Evolutionary conservation across 106 monocot species (phyloP).

Genomic region (Acorus gramineus): DNA sequence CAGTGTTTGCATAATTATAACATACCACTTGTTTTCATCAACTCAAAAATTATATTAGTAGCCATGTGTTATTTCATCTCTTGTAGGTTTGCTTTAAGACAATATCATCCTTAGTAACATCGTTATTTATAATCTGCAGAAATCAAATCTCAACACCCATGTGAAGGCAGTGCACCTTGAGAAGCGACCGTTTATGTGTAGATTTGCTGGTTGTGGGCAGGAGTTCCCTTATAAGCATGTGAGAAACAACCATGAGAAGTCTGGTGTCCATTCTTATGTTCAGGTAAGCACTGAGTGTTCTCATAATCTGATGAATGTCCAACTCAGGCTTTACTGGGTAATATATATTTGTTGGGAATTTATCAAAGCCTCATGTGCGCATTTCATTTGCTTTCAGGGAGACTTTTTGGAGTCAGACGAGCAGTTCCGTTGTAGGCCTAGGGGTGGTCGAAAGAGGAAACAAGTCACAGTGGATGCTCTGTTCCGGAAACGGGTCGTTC

Average conservation of each 20-base stretch:
- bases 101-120: no score
- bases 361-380: neutral
- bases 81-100: no score
- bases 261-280: constrained; percentile 37
- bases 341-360: neutral
- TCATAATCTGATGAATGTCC: neutral
- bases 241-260: constrained; percentile 76
- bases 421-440: constrained; percentile 24
- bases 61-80: no score
- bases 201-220: constrained; percentile 48
- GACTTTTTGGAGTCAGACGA: constrained; percentile 71
- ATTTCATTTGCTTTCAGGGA: constrained; percentile 32
- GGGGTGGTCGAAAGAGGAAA: constrained; percentile 74
- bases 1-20: no score
- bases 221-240: constrained; percentile 81
- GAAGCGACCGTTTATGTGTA: constrained; percentile 49
- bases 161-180: constrained; percentile 64
- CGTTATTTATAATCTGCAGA: constrained; percentile 30
- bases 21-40: no score
- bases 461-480: constrained; percentile 28
- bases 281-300: constrained; percentile 23
- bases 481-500: constrained; percentile 58
- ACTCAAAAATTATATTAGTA: no score
- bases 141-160: constrained; percentile 74
- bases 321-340: neutral